phyloP scores from a whole-genome alignment of 2,329 filamentous ascomycete species.

The Botrytis byssoidea region DNA sequence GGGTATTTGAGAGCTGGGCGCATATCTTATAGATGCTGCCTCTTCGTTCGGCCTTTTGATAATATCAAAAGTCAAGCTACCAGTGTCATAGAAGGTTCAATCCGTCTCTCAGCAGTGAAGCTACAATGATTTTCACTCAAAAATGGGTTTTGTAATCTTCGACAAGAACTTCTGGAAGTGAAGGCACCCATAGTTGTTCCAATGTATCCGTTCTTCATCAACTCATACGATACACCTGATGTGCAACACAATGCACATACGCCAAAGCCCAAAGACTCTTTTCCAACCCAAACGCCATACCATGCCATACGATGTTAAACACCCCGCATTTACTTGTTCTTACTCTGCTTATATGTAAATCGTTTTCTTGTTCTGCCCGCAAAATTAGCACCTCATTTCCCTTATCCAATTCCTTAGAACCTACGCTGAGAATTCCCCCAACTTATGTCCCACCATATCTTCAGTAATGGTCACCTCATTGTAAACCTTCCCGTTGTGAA shows the following conservation, averaged over 20 bases:
- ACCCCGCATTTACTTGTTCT: constrained; percentile 52
- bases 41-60: neutral
- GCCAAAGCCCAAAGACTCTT: neutral
- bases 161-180: neutral
- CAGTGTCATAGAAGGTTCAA: neutral
- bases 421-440: constrained; percentile 71
- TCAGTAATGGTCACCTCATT: constrained; percentile 68
- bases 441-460: constrained; percentile 74
- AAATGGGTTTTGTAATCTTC: neutral
- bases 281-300: constrained; percentile 24
- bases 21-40: neutral
- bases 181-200: neutral
- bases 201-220: neutral
- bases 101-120: neutral
- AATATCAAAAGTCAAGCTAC: neutral
- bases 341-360: constrained; percentile 67
- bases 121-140: neutral
- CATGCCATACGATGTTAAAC: neutral
- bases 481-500: constrained; percentile 72
- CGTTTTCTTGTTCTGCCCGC: constrained; percentile 60
- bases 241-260: constrained; percentile 12
- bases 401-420: constrained; percentile 33
- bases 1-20: neutral
- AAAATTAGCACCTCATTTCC: constrained; percentile 6
- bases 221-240: neutral